phyloP scores from a whole-genome alignment of 805 yeast genomes.

The Teunomyces funiuensis region DNA sequence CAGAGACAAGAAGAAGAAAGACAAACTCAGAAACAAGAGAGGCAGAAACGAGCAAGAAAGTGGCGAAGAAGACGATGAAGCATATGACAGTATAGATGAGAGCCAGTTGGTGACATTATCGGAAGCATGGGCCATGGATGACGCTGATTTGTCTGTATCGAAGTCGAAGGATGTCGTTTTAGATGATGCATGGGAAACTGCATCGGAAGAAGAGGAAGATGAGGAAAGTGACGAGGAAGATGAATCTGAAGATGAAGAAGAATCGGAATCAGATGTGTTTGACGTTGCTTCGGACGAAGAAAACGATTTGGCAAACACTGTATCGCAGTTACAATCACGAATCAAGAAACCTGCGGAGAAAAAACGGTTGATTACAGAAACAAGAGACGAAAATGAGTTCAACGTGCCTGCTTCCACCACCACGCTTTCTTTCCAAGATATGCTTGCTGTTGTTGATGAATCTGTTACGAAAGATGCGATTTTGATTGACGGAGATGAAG shows the following conservation, averaged over 20 bases:
- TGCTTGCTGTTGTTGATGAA: slow-evolving; percentile 66
- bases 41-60: slow-evolving; percentile 22
- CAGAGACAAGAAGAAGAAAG: slow-evolving; percentile 51
- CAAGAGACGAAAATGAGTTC: slow-evolving; percentile 66
- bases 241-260: slow-evolving; percentile 27
- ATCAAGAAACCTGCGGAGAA: slow-evolving; percentile 36
- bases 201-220: slow-evolving; percentile 21
- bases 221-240: slow-evolving; percentile 28
- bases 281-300: slow-evolving; percentile 35
- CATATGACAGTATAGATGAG: slow-evolving; percentile 75
- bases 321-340: slow-evolving; percentile 37
- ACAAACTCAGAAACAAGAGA: slow-evolving; percentile 29
- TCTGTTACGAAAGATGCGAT: slow-evolving; percentile 51
- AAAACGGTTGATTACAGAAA: slow-evolving; percentile 52
- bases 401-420: slow-evolving; percentile 58
- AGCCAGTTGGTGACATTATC: slow-evolving; percentile 71
- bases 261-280: slow-evolving; percentile 24
- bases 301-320: slow-evolving; percentile 51
- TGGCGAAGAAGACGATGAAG: slow-evolving; percentile 41
- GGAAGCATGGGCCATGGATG: slow-evolving; percentile 88
- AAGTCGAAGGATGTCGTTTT: slow-evolving; percentile 22
- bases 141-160: slow-evolving; percentile 38
- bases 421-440: slow-evolving; percentile 62
- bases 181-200: slow-evolving; percentile 31
- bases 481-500: slow-evolving; percentile 41